Base-by-base conservation (phyloP, 345 rosid genomes). In the Clarkia xantiana region DNA sequence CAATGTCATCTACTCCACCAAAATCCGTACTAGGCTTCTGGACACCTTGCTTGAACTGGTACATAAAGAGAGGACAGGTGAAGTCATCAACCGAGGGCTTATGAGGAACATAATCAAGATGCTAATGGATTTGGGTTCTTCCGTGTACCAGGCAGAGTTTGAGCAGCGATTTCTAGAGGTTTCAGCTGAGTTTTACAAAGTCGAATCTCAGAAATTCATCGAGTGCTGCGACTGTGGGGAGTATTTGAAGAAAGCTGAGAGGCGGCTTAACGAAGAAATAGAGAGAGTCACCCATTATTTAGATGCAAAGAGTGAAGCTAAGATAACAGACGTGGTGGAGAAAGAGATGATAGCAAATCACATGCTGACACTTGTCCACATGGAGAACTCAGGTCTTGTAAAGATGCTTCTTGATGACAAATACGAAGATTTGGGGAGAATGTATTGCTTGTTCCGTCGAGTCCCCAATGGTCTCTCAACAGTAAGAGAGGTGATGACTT, bases 261-360 rank as follows among this genome's bases (percentile, higher is more conserved):
- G 76, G 52, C 94, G 98, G 50, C 64, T 91, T 11, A 86, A 76
- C 55, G 98, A 91, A 72, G 98, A 91, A 75, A 86, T 83, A 49
- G 98, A 91, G 57, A 81, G 98, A 70, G 98, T 91, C 52, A 65
- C 74, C 2, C 94, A 91, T 59, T 91, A 86, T 74, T 62, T 91
- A 81, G 98, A 91, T 66, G 59, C 65, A 53, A 81, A 71, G 78
- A 91, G 96, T 50, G 98, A 91, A 65, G 73, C 60, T 49, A 91
- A 79, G 83, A 91, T 91, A 66, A 86, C 93, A 44, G 75, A 70
- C 59, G 98, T 83, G 62, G 98, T 91, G 68, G 98, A 91, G 76
- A 86, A 72, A 71, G 96, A 86, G 79, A 91, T 86, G 98, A 86
- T 91, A 59, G 94, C 89, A 47, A 91, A 76, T 69, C 98, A 91